These are phyloP conservation scores for Podospora appendiculata DNA, from an alignment of 495 filamentous ascomycete species.

Conservation along the genomic window DNA sequence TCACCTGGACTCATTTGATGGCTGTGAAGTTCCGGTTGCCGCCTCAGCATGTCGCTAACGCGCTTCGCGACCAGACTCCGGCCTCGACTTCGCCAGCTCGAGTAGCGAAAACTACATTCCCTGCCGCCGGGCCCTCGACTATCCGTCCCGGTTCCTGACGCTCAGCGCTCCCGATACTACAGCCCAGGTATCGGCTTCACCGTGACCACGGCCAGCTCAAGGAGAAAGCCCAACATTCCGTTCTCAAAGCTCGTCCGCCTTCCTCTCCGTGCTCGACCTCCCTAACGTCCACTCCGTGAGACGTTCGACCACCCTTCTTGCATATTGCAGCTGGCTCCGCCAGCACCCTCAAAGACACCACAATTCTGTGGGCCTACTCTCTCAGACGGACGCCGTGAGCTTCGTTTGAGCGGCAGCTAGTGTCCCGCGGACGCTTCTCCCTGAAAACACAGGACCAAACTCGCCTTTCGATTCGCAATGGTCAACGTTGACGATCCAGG, in stretches of 20 bases:
- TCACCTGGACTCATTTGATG: too few species aligned
- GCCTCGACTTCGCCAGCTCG: slow-evolving; percentile 74
- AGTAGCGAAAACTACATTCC: not conserved
- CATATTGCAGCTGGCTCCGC: slow-evolving; percentile 49
- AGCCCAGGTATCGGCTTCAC: slow-evolving; percentile 79
- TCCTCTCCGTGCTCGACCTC: slow-evolving; percentile 74
- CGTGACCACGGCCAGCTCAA: slow-evolving; percentile 55
- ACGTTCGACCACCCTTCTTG: slow-evolving; percentile 38
- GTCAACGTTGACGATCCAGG: slow-evolving; percentile 70
- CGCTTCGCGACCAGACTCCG: slow-evolving; percentile 31
- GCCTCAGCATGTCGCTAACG: too few species aligned
- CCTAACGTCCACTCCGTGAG: slow-evolving; percentile 64
- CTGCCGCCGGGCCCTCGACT: too few species aligned
- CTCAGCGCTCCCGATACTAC: slow-evolving; percentile 58
- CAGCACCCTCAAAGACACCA: slow-evolving; percentile 39
- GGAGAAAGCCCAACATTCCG: slow-evolving; percentile 72
- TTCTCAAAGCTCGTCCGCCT: slow-evolving; percentile 72
- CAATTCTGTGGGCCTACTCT: slow-evolving; percentile 88
- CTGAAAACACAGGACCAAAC: slow-evolving; percentile 16
- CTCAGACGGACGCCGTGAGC: slow-evolving; percentile 79
- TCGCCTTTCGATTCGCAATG: slow-evolving; percentile 53
- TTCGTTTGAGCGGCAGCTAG: slow-evolving; percentile 84
- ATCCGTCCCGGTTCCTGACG: slow-evolving; percentile 1
- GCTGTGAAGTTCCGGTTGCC: too few species aligned
- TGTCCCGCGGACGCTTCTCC: slow-evolving; percentile 49